These are phyloP conservation scores for Metarhizium sp. DNA, from an alignment of 2,329 filamentous ascomycete species.

Conservation along the genomic window DNA sequence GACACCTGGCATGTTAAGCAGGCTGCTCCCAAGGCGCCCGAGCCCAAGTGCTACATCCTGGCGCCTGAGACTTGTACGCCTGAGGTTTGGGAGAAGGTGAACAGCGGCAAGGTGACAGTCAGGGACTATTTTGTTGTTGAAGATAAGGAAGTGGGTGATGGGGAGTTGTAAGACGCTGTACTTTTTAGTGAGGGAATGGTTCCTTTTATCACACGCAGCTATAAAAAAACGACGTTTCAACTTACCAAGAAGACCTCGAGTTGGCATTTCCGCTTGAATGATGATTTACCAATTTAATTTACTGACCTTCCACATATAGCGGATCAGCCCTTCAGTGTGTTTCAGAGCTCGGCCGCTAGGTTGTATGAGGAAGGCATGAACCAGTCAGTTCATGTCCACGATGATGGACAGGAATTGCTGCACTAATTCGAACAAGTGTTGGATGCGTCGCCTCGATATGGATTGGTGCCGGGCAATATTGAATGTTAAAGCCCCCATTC, in stretches of 20 bases:
- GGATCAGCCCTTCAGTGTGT: too few relatives aligned
- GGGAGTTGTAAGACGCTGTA: background rate
- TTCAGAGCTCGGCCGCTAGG: too few relatives aligned
- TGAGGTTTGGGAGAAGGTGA: slow-evolving; percentile 42
- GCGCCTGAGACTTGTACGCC: slow-evolving; percentile 45
- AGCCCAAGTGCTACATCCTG: slow-evolving; percentile 50
- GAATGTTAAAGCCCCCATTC: too few relatives aligned
- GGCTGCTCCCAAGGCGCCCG: slow-evolving; percentile 32
- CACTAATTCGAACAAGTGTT: too few relatives aligned
- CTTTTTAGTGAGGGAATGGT: too few relatives aligned
- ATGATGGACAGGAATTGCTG: too few relatives aligned
- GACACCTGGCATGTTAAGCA: slow-evolving; percentile 52
- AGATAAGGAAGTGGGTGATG: slow-evolving; percentile 2
- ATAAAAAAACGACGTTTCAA: background rate
- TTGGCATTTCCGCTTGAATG: background rate
- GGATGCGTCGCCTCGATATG: too few relatives aligned
- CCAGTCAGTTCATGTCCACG: too few relatives aligned
- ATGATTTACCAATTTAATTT: too few relatives aligned
- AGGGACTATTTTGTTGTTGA: slow-evolving; percentile 24
- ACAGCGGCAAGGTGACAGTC: slow-evolving; percentile 40
- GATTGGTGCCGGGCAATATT: too few relatives aligned
- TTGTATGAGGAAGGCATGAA: too few relatives aligned
- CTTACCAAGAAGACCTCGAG: background rate
- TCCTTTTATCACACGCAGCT: background rate
- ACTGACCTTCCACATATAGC: too few relatives aligned